Conservation (phyloP, 2,329 filamentous ascomycete species). For the Daldinia sp. region DNA sequence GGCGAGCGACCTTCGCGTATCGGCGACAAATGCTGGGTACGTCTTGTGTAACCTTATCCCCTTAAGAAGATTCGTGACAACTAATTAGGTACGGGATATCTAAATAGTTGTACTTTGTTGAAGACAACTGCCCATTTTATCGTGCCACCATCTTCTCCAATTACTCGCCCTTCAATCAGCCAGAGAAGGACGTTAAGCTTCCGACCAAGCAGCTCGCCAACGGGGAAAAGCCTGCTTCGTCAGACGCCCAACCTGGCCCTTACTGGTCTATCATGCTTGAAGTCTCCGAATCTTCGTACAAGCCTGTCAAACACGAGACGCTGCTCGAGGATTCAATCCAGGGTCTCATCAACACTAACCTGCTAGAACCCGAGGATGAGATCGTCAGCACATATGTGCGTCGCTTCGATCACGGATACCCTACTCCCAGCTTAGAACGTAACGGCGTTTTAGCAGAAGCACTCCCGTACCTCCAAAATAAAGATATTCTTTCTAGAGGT, state of each 20-base stretch:
- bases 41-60: background rate
- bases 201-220: constrained; percentile 1
- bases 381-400: constrained; percentile 2
- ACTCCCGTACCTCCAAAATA: background rate
- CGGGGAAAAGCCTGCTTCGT: background rate
- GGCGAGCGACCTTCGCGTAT: background rate
- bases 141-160: constrained; percentile 6
- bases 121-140: constrained; percentile 1
- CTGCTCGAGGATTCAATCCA: background rate
- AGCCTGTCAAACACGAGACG: background rate
- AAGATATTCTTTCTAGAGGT: constrained; percentile 5
- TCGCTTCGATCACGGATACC: constrained; percentile 6
- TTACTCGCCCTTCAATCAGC: constrained; percentile 2
- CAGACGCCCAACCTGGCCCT: background rate
- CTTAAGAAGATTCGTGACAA: background rate
- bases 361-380: background rate
- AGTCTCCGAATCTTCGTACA: constrained; percentile 2
- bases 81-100: background rate
- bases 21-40: constrained; percentile 4
- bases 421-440: constrained; percentile 2
- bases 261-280: constrained; percentile 6
- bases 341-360: background rate
- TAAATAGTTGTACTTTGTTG: constrained; percentile 3
- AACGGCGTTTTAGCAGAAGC: background rate
- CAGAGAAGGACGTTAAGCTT: background rate